Base-by-base conservation (phyloP, 83 land plant genomes). In the Thuja plicata region DNA sequence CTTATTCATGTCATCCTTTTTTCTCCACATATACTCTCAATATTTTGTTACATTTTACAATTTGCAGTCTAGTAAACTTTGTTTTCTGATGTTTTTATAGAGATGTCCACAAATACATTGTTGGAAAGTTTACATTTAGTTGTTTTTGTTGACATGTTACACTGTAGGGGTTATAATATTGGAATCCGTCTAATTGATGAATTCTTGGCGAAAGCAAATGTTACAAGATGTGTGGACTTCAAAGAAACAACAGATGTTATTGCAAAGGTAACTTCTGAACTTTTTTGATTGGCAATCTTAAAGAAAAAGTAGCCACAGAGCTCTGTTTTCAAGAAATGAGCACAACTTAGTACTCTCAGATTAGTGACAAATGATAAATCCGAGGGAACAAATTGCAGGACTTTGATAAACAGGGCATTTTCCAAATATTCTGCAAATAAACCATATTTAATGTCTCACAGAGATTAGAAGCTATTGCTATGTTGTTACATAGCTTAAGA, bases 211-310 rank as follows among this genome's bases (percentile, higher is more conserved):
- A 97, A 97, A 89, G 93, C 98, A 30, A 97, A 96, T 89, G 94
- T 97, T 41, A 88, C 99, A 24, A 95, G 96, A 84, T 97, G 98
- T 62, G 91, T 94, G 15, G 98, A 95, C 83, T 97, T 97, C 91
- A 94, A 91, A 88, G 99, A 97, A 90, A 97, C 99, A 57, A 97
- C 99, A 91, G 99, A 97, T 83, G 97, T 93, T 13, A 97, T 97
- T 93, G 98, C 98, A 41, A 97, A 97, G 99, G 99, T 97, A 30
- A 11, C 35, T 86, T 74, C 85, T 45, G 55, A 46, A 15, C 1
- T 62, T 7, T 62, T 66, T 66, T 66, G 73, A 66, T 66, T 66
- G 73, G 38, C 88, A 27, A 81, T 15, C 30, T 7, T 30, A 30
- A 60, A 85, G 45, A 57, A 27, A 66, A 27, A 8, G 30, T 27